Evolutionary conservation across 2,329 filamentous ascomycete species (phyloP), one percentile per base, ranked within the genome.

Genomic region (Clathrospora elynae): DNA sequence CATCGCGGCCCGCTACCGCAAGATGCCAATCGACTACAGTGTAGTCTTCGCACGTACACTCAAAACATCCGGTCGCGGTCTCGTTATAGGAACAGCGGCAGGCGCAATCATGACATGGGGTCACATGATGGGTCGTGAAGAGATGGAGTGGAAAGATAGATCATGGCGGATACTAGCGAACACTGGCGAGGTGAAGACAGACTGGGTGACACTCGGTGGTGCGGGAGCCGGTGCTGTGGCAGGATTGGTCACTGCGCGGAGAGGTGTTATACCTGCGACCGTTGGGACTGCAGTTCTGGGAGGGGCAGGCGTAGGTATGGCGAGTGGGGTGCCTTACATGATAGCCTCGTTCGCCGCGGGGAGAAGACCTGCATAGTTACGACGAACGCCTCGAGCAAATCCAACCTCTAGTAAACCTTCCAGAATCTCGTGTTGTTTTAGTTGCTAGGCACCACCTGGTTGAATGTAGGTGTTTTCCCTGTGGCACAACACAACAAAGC

Each of bases 71-170:
- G 75, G 76, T 6, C 71, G 70, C 2, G 77, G 76, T 40, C 73
- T 74, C 3, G 40, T 78, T 2, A 49, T 77, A 17, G 78, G 75
- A 0, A 57, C 76, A 1, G 73, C 71, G 0, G 47, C 80, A 1
- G 66, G 78, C 16, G 67, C 68, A 2, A 44, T 76, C 4, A 75
- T 70, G 51, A 69, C 81, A 3, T 62, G 67, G 18, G 71, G 59
- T 0, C 70, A 76, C 2, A 85, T 86, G 82, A 68, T 68, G 38
- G 80, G 78, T 0, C 72, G 74, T 11, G 75, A 81, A 52, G 72
- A 77, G 26, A 80, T 86, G 20, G 82, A 86, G 64, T 86, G 83
- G 83, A 68, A 78, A 57, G 83, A 86, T 59, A 73, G 84, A 12
- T 76, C 77, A 42, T 86, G 83, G 82, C 71, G 83, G 19, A 59